These are phyloP conservation scores for Sarcocystis neurona DNA, from an alignment of 169 alveolate genomes.

Conservation along the genomic window DNA sequence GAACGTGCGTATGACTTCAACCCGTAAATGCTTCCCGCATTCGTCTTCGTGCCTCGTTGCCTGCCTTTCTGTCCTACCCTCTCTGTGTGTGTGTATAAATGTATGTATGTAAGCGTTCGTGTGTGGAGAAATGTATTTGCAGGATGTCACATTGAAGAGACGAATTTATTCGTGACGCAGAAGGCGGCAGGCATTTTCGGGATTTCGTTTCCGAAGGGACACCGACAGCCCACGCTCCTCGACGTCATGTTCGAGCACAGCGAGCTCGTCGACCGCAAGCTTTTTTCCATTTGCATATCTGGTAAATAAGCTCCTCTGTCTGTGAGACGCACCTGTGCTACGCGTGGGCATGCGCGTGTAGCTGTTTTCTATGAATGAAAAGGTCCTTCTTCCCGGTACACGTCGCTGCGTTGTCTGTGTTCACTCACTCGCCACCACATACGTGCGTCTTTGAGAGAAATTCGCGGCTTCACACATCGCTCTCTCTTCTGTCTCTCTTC, in stretches of 20 bases:
- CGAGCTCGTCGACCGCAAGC: conserved; percentile 42
- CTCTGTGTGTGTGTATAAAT: background rate
- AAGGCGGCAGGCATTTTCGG: conserved; percentile 89
- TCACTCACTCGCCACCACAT: no score
- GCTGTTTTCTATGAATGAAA: no score
- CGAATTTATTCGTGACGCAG: conserved; percentile 80
- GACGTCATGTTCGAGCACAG: conserved; percentile 57
- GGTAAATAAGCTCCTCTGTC: conserved; percentile 30
- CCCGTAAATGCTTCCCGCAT: no score
- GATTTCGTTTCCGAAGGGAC: conserved; percentile 62
- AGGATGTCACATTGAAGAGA: conserved; percentile 84
- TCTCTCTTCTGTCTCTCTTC: background rate
- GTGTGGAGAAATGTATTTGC: background rate
- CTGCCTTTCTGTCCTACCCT: no score
- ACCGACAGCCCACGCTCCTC: conserved; percentile 64
- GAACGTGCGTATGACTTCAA: no score
- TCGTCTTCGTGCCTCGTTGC: no score
- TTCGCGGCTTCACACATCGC: no score
- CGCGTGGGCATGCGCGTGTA: no score
- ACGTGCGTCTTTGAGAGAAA: no score
- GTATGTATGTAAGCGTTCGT: background rate
- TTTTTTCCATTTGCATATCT: conserved; percentile 73
- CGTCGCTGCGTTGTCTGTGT: no score
- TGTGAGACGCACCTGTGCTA: no score
- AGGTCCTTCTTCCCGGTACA: no score